Evolutionary conservation across 345 rosid species (phyloP).

Genomic region (Orychophragmus violaceus): DNA sequence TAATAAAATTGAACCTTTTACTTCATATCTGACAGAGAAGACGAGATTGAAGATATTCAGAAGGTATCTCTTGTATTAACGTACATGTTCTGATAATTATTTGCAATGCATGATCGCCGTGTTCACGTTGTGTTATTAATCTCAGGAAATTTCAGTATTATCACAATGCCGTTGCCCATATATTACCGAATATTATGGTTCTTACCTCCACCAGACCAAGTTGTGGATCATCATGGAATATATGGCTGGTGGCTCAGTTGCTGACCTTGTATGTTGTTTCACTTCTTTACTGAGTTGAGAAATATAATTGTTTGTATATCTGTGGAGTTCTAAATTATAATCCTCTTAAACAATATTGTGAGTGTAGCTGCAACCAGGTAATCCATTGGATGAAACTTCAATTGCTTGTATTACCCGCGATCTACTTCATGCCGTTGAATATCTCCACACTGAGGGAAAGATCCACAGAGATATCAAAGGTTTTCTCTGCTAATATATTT

Average conservation of each 20-base stretch:
- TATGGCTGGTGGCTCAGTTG: conserved; percentile 99
- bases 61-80: conserved; percentile 51
- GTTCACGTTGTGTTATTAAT: conserved; percentile 27
- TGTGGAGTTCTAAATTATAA: not conserved
- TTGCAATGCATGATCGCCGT: conserved; percentile 6
- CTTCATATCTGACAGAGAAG: conserved; percentile 62
- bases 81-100: not conserved
- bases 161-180: conserved; percentile 94
- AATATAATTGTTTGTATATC: not conserved
- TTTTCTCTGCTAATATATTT: conserved; percentile 24
- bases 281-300: conserved; percentile 11
- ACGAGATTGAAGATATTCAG: conserved; percentile 98
- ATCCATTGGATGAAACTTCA: conserved; percentile 87
- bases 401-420: conserved; percentile 89
- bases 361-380: conserved; percentile 88
- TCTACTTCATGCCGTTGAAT: conserved; percentile 94
- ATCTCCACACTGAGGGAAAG: conserved; percentile 89
- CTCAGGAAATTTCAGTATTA: conserved; percentile 92
- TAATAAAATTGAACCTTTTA: conserved; percentile 5
- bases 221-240: conserved; percentile 98
- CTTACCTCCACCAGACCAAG: conserved; percentile 95
- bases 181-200: conserved; percentile 95
- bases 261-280: conserved; percentile 81
- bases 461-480: conserved; percentile 99
- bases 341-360: conserved; percentile 2